Conservation (phyloP, 441 rosid species). For the Mallotus japonicus region DNA sequence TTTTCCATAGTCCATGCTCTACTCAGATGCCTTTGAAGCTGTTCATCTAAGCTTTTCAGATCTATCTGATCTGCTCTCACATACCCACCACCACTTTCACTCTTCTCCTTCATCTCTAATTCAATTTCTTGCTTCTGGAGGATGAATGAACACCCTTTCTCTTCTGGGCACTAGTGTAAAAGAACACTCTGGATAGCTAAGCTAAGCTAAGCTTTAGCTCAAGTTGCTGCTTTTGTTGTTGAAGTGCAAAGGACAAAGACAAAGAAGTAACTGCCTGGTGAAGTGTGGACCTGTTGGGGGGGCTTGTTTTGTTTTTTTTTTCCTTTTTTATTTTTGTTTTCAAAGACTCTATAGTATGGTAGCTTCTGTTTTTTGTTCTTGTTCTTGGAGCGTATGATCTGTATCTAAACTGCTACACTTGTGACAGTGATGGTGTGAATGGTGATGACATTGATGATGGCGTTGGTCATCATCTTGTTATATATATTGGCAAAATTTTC, state of each 20-base stretch:
- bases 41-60: conserved; percentile 93
- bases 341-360: too few relatives aligned
- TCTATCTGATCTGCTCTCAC: conserved; percentile 98
- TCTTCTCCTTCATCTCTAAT: conserved; percentile 62
- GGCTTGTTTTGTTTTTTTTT: too few relatives aligned
- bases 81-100: conserved; percentile 65
- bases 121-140: background rate
- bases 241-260: conserved; percentile 6
- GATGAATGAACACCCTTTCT: background rate
- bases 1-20: conserved; percentile 67
- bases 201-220: too few relatives aligned
- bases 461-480: too few relatives aligned
- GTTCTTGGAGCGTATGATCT: too few relatives aligned
- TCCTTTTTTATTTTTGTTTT: too few relatives aligned
- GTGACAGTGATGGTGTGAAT: too few relatives aligned
- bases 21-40: conserved; percentile 75
- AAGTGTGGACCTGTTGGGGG: too few relatives aligned
- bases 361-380: too few relatives aligned
- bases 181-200: background rate
- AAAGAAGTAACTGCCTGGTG: background rate
- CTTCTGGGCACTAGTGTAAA: background rate
- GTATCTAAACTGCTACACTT: too few relatives aligned
- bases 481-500: too few relatives aligned
- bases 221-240: background rate
- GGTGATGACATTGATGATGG: too few relatives aligned